phyloP scores from a whole-genome alignment of 305 asterid genomes.

The Fraxinus sp. region DNA sequence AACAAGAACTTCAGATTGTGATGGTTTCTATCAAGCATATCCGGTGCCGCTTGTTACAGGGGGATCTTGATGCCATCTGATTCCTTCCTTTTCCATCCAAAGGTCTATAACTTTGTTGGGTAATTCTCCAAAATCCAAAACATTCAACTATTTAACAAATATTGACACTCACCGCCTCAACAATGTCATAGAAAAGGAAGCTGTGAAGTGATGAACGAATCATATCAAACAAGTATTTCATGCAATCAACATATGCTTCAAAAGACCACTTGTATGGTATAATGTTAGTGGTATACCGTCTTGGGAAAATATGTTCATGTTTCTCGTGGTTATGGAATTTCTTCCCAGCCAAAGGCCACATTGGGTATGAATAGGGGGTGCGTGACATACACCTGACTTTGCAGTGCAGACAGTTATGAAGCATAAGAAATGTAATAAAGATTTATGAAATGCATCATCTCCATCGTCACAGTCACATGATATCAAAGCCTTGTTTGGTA shows the following conservation, averaged over 20 bases:
- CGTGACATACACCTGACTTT: constrained; percentile 23
- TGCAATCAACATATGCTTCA: not conserved
- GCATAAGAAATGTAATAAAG: not conserved
- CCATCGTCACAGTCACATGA: too few species aligned
- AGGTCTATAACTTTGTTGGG: too few species aligned
- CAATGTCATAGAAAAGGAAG: too few species aligned
- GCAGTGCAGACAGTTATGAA: not conserved
- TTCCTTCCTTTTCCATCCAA: too few species aligned
- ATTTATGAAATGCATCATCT: not conserved
- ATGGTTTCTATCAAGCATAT: too few species aligned
- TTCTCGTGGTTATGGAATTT: constrained; percentile 66
- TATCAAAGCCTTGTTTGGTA: too few species aligned
- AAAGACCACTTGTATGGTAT: constrained; percentile 4
- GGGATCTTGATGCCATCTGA: too few species aligned
- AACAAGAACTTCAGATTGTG: constrained; percentile 10
- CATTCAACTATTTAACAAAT: too few species aligned
- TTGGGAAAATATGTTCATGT: constrained; percentile 75
- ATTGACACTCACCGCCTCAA: too few species aligned
- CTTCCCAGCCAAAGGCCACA: constrained; percentile 49
- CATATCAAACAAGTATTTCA: not conserved
- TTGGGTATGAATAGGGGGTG: constrained; percentile 38
- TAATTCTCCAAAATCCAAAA: too few species aligned
- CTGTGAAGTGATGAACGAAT: too few species aligned
- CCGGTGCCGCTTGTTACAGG: too few species aligned
- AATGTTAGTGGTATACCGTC: constrained; percentile 39